Percentiles rank a stretch among this genome's conserved stretches.
Conservation (phyloP, 768 basidiomycete species). For the Pisolithus tinctorius region DNA sequence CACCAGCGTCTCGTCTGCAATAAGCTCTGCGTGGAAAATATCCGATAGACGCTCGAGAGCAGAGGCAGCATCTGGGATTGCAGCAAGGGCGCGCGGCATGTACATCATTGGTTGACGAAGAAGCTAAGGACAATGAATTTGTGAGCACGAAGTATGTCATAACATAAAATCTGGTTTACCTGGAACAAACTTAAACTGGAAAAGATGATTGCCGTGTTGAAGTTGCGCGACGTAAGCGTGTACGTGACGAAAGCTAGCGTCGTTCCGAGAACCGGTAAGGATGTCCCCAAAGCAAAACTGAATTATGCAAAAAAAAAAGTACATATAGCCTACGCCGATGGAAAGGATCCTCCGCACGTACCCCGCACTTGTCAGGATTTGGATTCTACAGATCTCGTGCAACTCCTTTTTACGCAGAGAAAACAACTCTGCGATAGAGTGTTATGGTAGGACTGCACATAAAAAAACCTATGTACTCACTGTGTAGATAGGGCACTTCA, state of each 20-base stretch:
- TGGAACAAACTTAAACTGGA: constrained; percentile 58
- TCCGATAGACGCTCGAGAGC: constrained; percentile 46
- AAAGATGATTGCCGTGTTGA: constrained; percentile 66
- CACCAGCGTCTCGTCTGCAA: constrained; percentile 32
- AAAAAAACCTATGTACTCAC: constrained; percentile 29
- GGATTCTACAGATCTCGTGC: constrained; percentile 47
- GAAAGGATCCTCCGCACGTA: constrained; percentile 21
- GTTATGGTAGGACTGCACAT: neutral
- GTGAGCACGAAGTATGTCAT: neutral
- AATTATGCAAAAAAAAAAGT: neutral
- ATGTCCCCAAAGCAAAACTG: constrained; percentile 49
- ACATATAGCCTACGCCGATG: neutral
- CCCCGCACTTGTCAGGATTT: constrained; percentile 58
- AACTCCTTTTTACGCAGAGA: constrained; percentile 50
- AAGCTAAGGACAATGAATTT: constrained; percentile 28
- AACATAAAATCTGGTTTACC: constrained; percentile 15
- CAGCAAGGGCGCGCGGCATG: constrained; percentile 54
- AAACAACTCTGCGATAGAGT: constrained; percentile 39
- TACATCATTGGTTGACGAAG: constrained; percentile 68
- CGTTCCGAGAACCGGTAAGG: constrained; percentile 57
- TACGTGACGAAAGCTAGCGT: constrained; percentile 65
- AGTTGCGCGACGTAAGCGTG: constrained; percentile 42
- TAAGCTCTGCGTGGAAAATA: constrained; percentile 45
- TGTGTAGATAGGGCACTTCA: constrained; percentile 58
- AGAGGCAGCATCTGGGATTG: constrained; percentile 57